Conservation (phyloP, 179 eudicot genomes). For the Beta lomatogona region DNA sequence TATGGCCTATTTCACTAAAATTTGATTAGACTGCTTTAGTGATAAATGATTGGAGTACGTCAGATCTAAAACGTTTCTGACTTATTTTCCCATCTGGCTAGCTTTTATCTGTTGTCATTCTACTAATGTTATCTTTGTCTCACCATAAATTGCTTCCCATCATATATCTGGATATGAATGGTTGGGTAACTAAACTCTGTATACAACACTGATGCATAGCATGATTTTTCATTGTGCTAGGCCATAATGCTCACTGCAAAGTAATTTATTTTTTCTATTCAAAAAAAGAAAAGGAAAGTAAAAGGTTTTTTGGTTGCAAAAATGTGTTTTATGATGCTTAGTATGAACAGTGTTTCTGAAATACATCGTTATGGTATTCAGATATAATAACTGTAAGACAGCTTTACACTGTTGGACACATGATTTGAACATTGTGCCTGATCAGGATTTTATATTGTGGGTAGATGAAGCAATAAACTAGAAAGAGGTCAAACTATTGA, state of each 20-base stretch:
- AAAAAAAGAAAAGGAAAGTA: too few species aligned
- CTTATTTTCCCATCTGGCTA: too few species aligned
- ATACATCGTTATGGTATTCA: neutral
- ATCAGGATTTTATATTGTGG: neutral
- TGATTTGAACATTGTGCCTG: neutral
- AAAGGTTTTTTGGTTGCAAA: neutral
- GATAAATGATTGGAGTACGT: neutral
- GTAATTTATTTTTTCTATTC: neutral
- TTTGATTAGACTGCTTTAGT: neutral
- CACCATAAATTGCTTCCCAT: neutral
- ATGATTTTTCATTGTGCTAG: neutral
- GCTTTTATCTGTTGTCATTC: neutral
- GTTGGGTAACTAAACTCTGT: neutral
- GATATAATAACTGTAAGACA: neutral
- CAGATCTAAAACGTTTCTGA: neutral
- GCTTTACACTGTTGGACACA: neutral
- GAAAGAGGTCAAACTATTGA: neutral
- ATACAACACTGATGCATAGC: neutral
- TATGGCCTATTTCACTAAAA: neutral
- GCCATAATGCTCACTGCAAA: neutral
- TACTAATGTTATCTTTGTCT: neutral
- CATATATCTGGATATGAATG: neutral
- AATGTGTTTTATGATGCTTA: neutral
- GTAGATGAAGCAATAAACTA: slow-evolving; percentile 4
- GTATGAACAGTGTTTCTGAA: neutral